Evolutionary conservation across 2,329 filamentous ascomycete species (phyloP).

Genomic region (Neofusicoccum parvum): DNA sequence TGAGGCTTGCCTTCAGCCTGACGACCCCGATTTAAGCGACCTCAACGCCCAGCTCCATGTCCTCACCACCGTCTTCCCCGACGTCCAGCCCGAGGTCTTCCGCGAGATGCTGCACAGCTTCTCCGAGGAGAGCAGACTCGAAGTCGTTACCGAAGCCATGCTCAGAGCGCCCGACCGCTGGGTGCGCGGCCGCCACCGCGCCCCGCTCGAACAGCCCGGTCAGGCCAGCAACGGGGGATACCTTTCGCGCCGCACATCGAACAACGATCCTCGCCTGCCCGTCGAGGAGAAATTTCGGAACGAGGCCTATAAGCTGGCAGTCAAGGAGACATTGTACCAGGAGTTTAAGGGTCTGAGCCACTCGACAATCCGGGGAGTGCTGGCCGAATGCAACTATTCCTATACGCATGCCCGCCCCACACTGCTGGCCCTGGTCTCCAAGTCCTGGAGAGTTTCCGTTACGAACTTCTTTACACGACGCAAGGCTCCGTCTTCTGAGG

Average conservation of each 20-base stretch:
- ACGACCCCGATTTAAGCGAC: conserved; percentile 65
- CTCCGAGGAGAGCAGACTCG: conserved; percentile 73
- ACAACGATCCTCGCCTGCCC: conserved; percentile 33
- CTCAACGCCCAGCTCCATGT: conserved; percentile 71
- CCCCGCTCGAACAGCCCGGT: conserved; percentile 43
- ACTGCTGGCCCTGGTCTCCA: conserved; percentile 67
- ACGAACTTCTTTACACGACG: conserved; percentile 70
- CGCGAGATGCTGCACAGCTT: conserved; percentile 77
- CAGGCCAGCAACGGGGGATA: conserved; percentile 34
- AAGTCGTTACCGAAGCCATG: conserved; percentile 75
- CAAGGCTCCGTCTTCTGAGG: conserved; percentile 57
- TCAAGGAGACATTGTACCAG: conserved; percentile 66
- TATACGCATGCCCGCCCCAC: conserved; percentile 73
- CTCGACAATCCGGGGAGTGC: conserved; percentile 74
- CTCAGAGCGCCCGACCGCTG: conserved; percentile 71
- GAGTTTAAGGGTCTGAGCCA: conserved; percentile 76
- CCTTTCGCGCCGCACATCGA: conserved; percentile 26
- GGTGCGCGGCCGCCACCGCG: conserved; percentile 65
- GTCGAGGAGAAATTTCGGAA: conserved; percentile 71
- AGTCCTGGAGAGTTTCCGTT: conserved; percentile 77
- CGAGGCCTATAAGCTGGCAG: conserved; percentile 67
- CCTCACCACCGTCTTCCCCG: conserved; percentile 73
- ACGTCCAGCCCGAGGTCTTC: conserved; percentile 81
- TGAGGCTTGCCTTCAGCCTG: conserved; percentile 28
- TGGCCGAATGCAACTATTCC: conserved; percentile 79